Conservation (phyloP, 2,329 filamentous ascomycete species). For the Cercospora sp. region DNA sequence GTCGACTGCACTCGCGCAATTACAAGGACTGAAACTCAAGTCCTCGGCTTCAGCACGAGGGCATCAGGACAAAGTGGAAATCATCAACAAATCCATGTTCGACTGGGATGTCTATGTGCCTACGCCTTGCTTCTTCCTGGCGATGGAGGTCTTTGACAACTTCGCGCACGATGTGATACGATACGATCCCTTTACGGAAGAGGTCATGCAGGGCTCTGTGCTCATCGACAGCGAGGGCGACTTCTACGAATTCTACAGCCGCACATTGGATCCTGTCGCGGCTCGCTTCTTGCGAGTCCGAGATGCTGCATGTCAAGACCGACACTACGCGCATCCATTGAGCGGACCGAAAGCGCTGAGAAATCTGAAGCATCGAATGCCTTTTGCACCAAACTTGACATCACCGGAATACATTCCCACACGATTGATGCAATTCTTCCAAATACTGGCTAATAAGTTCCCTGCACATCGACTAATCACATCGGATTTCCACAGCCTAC, state of each 20-base stretch:
- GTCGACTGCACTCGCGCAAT: conserved; percentile 71
- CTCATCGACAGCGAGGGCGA: conserved; percentile 82
- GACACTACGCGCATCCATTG: conserved; percentile 63
- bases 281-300: conserved; percentile 82
- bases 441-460: conserved; percentile 83
- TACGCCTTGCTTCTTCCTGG: conserved; percentile 93
- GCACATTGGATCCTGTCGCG: conserved; percentile 76
- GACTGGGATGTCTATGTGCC: conserved; percentile 89
- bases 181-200: conserved; percentile 78
- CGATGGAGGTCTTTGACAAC: conserved; percentile 98
- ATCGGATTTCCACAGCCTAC: conserved; percentile 85
- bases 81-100: conserved; percentile 92
- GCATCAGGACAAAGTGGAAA: conserved; percentile 83
- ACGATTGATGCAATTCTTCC: conserved; percentile 93
- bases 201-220: conserved; percentile 84
- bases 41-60: conserved; percentile 67
- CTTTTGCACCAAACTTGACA: conserved; percentile 74
- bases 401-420: conserved; percentile 92
- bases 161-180: conserved; percentile 93
- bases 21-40: conserved; percentile 72
- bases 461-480: conserved; percentile 85
- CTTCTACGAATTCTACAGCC: conserved; percentile 91
- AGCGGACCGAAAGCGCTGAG: conserved; percentile 57
- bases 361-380: conserved; percentile 63
- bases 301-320: conserved; percentile 65